Evolutionary conservation across 306 rosid genomes (phyloP), one percentile per base, ranked within the genome.

Genomic region (Astragalus glycyphyllos): DNA sequence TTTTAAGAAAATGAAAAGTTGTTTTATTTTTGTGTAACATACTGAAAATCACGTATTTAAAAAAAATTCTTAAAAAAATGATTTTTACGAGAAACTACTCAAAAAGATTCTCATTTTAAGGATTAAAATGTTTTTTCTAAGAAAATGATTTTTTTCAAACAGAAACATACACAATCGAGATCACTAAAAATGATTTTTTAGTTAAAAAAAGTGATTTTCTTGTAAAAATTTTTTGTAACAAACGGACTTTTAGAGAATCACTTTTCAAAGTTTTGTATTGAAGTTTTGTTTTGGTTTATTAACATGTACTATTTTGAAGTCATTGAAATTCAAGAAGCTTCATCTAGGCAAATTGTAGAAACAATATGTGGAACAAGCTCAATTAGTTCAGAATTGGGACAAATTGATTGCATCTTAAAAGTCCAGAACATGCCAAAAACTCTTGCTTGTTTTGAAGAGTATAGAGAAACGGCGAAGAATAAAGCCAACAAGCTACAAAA

Each of bases 391-490:
- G 69, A 57, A 42, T 32, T 61, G 45, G 32, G 68, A 16, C 37
- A 75, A 71, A 79, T 86, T n/a, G 87, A 84, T 32, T 71, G 74
- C 15, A 76, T 87, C 20, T 76, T 90, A 64, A 87, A 77, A 57
- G 86, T 87, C n/a, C 75, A 72, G 63, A 87, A 72, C 73, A 72
- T 34, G 45, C 74, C 77, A 55, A 80, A 64, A 62, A 80, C 79
- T 6, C 44, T 85, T 7, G 9, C 73, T 56, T 34, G 79, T 70
- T 86, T 90, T 51, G 96, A 90, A 57, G 87, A 86, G 15, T 72
- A 81, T 4, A 80, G 96, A 79, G 87, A 85, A 58, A 74, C 8
- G 59, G 80, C 84, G 20, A 90, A 87, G 82, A 68, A 4, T 10
- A 63, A 82, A 31, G 86, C 86, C 17, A 80, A 82, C 1, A 82